Evolutionary conservation across 2,329 filamentous ascomycete species (phyloP), one percentile per base, ranked within the genome.

Genomic region (Pleomassaria siparia): DNA sequence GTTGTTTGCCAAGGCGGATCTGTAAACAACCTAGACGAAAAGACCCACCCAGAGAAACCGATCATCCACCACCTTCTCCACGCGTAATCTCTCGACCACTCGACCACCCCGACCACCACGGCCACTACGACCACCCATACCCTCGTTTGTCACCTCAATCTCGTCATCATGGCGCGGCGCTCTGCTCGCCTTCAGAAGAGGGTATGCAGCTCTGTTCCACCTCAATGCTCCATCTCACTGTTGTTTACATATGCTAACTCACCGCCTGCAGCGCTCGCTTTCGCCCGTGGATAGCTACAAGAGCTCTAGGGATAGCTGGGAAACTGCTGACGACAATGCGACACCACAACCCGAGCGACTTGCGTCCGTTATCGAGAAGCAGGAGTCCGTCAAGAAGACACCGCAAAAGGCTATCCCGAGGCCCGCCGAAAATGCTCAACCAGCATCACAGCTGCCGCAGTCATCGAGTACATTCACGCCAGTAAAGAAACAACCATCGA

Each of bases 171-270:
- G 67, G 66, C 66, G 54, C 57, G 67, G 44, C 64, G 67, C 37
- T 71, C 67, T 46, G 67, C 67, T 42, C 58, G 67, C 36, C 57
- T 71, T 30, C 35, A 37, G 35, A 62, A 64, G 28, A 70, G 70
- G 66, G 67, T 69, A 64, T 51, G 56, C 30, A 29, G 15, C 11
- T 28, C 40, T 33, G 20, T 37, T 48, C 20, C 13, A 22, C 21
- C 4, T 21, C n/a, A 20, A 12, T 30, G 12, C 13, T 66, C 20
- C 13, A 22, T 26, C 4, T 21, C n/a, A 20, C 6, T 30, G 12
- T 21, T 66, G 60, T 67, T 65, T 63, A 64, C 60, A 51, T 54
- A 15, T 12, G 56, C 61, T 63, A 48, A 65, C 47, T 43, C 47
- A 43, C 46, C 48, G 42, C 43, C 37, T 47, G n/a, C 29, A 68